phyloP scores from a whole-genome alignment of 1,284 basidiomycete genomes.

The Cystobasidium slooffiae region DNA sequence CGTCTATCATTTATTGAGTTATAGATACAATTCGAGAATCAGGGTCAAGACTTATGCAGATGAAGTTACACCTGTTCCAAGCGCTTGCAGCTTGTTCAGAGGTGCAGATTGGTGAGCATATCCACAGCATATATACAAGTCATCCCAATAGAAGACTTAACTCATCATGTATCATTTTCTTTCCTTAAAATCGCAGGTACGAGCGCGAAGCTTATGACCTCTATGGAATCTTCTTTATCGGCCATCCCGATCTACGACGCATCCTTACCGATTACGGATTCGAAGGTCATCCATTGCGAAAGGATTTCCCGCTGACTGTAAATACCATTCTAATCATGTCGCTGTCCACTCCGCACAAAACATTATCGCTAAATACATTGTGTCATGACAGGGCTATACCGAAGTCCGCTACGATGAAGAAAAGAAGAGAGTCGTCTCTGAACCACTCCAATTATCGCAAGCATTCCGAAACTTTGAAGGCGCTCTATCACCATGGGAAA shows the following conservation, averaged over 20 bases:
- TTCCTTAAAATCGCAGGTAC: constrained; percentile 65
- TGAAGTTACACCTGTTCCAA: constrained; percentile 93
- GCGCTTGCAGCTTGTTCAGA: constrained; percentile 75
- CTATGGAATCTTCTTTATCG: constrained; percentile 94
- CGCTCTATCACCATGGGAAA: constrained; percentile 90
- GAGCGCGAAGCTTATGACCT: constrained; percentile 99
- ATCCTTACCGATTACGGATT: constrained; percentile 99
- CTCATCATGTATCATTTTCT: neutral
- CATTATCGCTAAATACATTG: constrained; percentile 5
- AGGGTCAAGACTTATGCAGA: constrained; percentile 97
- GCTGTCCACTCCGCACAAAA: neutral
- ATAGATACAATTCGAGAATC: constrained; percentile 73
- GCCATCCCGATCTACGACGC: constrained; percentile 95
- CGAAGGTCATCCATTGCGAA: constrained; percentile 95
- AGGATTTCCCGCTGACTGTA: constrained; percentile 96
- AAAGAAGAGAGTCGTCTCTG: constrained; percentile 96
- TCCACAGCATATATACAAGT: neutral
- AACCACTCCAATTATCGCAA: constrained; percentile 96
- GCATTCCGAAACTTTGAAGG: constrained; percentile 92
- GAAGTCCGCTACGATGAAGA: constrained; percentile 99
- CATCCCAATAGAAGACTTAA: neutral
- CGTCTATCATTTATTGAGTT: constrained; percentile 90
- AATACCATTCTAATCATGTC: constrained; percentile 52
- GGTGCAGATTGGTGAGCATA: constrained; percentile 89
- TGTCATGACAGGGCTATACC: constrained; percentile 70